phyloP scores from a whole-genome alignment of 495 filamentous ascomycete genomes.

The Geoglossum glabrum region DNA sequence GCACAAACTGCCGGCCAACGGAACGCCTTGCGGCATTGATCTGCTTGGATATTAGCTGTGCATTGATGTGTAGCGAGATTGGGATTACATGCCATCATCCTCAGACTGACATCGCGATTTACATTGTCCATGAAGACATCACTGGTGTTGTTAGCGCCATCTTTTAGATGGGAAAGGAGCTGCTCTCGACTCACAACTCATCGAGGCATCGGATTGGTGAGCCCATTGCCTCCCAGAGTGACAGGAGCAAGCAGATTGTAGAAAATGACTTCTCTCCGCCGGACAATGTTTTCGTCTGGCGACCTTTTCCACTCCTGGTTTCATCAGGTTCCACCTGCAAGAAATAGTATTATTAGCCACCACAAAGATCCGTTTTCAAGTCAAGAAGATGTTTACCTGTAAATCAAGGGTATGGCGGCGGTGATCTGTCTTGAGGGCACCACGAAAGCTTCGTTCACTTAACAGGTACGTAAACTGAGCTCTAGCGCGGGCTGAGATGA shows the following conservation, averaged over 20 bases:
- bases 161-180: not conserved
- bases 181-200: constrained; percentile 47
- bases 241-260: constrained; percentile 76
- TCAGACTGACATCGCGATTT: constrained; percentile 81
- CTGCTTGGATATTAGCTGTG: constrained; percentile 19
- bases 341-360: not conserved
- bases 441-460: constrained; percentile 72
- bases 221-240: constrained; percentile 97
- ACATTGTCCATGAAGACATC: constrained; percentile 99
- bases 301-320: constrained; percentile 40
- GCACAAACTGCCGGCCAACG: constrained; percentile 79
- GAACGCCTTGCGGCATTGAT: constrained; percentile 66
- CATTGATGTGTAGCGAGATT: not conserved
- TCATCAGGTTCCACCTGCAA: constrained; percentile 54
- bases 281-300: constrained; percentile 76
- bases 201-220: constrained; percentile 86
- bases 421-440: constrained; percentile 62
- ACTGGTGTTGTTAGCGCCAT: constrained; percentile 16
- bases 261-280: constrained; percentile 97
- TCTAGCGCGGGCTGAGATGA: constrained; percentile 67
- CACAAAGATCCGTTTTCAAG: not conserved
- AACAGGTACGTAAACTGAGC: constrained; percentile 75
- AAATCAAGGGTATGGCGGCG: constrained; percentile 50
- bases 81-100: constrained; percentile 55
- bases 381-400: constrained; percentile 28